Percentiles rank a stretch among this genome's conserved stretches.
phyloP scores from a whole-genome alignment of 768 basidiomycete species.

The Mrakia frigida region DNA sequence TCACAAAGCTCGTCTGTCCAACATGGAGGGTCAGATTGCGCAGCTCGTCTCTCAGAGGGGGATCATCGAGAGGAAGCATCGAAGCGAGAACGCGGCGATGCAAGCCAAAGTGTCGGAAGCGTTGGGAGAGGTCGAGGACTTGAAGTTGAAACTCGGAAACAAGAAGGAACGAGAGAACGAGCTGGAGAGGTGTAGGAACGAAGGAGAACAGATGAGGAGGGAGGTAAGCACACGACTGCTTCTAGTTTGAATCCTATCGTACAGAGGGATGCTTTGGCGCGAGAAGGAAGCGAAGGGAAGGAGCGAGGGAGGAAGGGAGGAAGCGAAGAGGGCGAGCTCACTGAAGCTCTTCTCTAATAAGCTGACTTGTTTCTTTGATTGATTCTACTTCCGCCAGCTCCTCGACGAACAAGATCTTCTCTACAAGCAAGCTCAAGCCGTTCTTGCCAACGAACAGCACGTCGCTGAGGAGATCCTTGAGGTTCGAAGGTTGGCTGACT shows the following conservation, averaged over 20 bases:
- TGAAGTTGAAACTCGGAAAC: background rate
- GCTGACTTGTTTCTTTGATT: background rate
- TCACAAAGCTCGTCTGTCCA: background rate
- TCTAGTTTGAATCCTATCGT: too few relatives aligned
- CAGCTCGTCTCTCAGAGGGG: constrained; percentile 16
- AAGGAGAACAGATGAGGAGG: constrained; percentile 16
- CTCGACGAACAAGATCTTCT: constrained; percentile 15
- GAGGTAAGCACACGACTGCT: background rate
- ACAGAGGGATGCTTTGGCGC: background rate
- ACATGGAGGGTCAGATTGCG: constrained; percentile 12
- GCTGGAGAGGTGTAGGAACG: constrained; percentile 12
- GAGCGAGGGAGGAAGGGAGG: background rate
- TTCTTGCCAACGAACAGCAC: constrained; percentile 12
- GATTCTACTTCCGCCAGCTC: background rate
- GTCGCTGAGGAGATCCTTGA: constrained; percentile 10
- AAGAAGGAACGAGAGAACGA: constrained; percentile 8
- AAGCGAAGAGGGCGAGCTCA: too few relatives aligned
- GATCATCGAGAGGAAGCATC: constrained; percentile 6
- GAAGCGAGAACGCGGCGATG: constrained; percentile 12
- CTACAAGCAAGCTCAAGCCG: constrained; percentile 11
- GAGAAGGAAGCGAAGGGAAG: background rate
- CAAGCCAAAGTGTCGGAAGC: background rate
- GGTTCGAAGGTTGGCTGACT: constrained; percentile 2
- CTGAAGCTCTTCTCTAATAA: background rate
- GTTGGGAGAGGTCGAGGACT: constrained; percentile 4